Evolutionary conservation across 2,329 filamentous ascomycete genomes (phyloP), one percentile per base, ranked within the genome.

Genomic region (Cyphellophora europaea): DNA sequence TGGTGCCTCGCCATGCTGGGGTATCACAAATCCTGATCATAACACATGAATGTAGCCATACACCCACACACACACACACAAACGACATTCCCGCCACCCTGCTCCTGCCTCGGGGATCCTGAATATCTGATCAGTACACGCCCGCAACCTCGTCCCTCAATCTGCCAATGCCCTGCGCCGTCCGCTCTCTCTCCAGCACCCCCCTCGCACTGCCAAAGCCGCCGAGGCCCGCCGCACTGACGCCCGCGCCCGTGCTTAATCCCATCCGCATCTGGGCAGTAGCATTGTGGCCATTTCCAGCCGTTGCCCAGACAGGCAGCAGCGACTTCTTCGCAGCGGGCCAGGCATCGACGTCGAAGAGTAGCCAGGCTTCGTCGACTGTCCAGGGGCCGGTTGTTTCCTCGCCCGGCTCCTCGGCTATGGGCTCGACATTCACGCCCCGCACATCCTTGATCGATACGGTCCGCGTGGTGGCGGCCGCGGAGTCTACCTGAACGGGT

Each of bases 311-410:
- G 21, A 8, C 21, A 8, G 21, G 21, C n/a, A 25, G 21, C n/a
- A 25, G 21, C 21, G 21, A 8, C n/a, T 35, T 23, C 16, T 40
- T 32, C 11, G 34, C 41, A 6, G 41, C 19, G 6, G 47, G 47
- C 47, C 47, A 49, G 38, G 40, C 42, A 25, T 47, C 42, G 32
- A 49, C 48, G 29, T 47, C 42, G 32, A 49, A 49, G n/a, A 49
- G 33, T 10, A 48, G 33, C 41, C 44, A 49, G 11, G 47, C 43
- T 34, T 49, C 47, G 11, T 41, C 38, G 3, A 32, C 11, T 11
- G 41, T 49, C 47, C 47, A 66, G 48, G 12, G 49, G 14, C 47
- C 47, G 14, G 25, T 38, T 10, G 33, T 36, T 4, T 23, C 34
- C 21, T 34, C 29, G 8, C 10, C 30, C 19, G 11, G 13, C 19